These are phyloP conservation scores for Starmerella riodocensis DNA, from an alignment of 805 yeast species.

Conservation along the genomic window DNA sequence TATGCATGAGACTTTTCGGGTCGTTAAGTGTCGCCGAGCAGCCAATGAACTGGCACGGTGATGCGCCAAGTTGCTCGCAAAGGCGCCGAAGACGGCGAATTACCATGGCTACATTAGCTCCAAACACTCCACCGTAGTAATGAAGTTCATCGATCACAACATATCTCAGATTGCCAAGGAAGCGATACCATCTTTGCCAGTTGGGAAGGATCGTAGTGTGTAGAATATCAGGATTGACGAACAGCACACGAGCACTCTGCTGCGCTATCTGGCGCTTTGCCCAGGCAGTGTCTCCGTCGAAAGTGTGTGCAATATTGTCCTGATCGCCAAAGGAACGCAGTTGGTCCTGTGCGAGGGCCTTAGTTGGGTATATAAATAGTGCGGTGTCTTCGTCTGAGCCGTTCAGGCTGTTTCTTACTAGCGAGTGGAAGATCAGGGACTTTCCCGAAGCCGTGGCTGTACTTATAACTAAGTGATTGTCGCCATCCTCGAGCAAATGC, in stretches of 20 bases:
- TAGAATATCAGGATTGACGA: slow-evolving; percentile 90
- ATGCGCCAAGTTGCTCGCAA: slow-evolving; percentile 40
- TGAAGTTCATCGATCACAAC: slow-evolving; percentile 81
- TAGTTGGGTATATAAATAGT: slow-evolving; percentile 86
- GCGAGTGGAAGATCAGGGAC: slow-evolving; percentile 80
- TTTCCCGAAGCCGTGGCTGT: slow-evolving; percentile 96
- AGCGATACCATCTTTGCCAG: slow-evolving; percentile 59
- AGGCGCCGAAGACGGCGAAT: slow-evolving; percentile 68
- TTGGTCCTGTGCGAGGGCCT: slow-evolving; percentile 96
- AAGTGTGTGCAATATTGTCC: slow-evolving; percentile 45
- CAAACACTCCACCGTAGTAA: slow-evolving; percentile 79
- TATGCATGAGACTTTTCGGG: slow-evolving; percentile 59
- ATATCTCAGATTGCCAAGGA: slow-evolving; percentile 48
- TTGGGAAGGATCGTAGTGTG: slow-evolving; percentile 76
- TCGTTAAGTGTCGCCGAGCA: slow-evolving; percentile 86
- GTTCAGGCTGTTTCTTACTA: slow-evolving; percentile 43
- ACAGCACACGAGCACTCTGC: slow-evolving; percentile 58
- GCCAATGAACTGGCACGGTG: slow-evolving; percentile 53
- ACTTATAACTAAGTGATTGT: slow-evolving; percentile 68
- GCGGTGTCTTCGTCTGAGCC: slow-evolving; percentile 43
- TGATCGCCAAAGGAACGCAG: slow-evolving; percentile 48
- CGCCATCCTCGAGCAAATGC: slow-evolving; percentile 30
- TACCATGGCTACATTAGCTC: slow-evolving; percentile 78
- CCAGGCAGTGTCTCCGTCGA: slow-evolving; percentile 83
- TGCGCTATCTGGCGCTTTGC: slow-evolving; percentile 42